These are phyloP conservation scores for Tricholoma saponaceum DNA, from an alignment of 768 basidiomycete species.

Conservation along the genomic window DNA sequence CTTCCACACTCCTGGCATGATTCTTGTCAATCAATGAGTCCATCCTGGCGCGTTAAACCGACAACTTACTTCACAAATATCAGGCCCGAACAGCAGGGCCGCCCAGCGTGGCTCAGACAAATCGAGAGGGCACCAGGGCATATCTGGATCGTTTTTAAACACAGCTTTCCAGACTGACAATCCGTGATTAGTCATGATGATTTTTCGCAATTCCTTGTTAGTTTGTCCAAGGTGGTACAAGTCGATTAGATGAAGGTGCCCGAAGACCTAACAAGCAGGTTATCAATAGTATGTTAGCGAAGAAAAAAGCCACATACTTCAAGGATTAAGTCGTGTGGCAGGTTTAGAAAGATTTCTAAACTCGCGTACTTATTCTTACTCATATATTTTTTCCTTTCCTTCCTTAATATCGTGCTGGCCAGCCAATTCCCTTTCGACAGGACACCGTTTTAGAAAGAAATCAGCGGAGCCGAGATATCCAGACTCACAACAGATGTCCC, in stretches of 20 bases:
- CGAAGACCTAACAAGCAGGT: background rate
- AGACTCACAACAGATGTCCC: background rate
- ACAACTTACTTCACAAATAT: background rate
- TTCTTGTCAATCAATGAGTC: background rate
- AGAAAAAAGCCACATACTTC: background rate
- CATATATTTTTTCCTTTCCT: background rate
- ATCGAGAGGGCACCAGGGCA: background rate
- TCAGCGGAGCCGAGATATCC: background rate
- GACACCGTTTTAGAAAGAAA: background rate
- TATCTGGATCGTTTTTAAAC: background rate
- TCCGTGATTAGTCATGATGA: background rate
- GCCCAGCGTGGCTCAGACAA: background rate
- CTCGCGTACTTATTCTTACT: background rate
- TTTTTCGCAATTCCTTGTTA: background rate
- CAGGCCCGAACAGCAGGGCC: background rate
- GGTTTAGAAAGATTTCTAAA: background rate
- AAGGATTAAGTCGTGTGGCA: background rate
- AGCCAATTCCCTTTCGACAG: background rate
- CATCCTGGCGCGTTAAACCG: background rate
- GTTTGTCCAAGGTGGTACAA: background rate
- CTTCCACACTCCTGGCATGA: background rate
- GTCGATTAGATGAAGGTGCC: background rate
- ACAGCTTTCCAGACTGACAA: background rate
- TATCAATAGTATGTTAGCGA: too few relatives aligned
- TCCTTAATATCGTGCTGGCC: background rate